Base-by-base conservation (phyloP, 179 eudicot genomes). In the Actinidia chinensis region DNA sequence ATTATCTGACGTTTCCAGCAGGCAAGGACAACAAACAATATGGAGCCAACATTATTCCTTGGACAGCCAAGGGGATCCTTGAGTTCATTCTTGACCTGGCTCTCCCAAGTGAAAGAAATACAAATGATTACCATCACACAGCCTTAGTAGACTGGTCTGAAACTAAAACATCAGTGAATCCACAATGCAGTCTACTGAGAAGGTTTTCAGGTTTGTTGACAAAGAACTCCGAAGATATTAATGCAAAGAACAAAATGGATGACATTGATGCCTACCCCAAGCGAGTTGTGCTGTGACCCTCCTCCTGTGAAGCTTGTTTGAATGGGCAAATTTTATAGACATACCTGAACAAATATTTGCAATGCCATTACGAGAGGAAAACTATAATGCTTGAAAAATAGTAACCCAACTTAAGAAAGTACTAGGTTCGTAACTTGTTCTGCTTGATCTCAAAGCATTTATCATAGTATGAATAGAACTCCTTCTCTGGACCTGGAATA, bases 301-400 rank as follows among this genome's bases (percentile, higher is more conserved):
- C 99, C 68, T 73, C 92, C 83, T 96, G 99, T 78, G 91, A 84
- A 84, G 99, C 96, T 88, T 95, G 90, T 81, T 92, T 96, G 77
- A 82, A 96, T 8, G 99, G 99, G 78, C 99, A 96, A 78, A 96
- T 85, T 84, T 94, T 96, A 86, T 96, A 96, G 60, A 88, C 87
- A 79, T 96, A 96, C 89, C 99, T 96, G 90, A 84, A 85, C 66
- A 55, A 74, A 54, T 68, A 50, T 55, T 67, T 63, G 64, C 79
- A 74, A 59, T 59, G 15, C 43, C 59, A 75, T 20, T 25, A 58
- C 33, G 43, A 23, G 44, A 75, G 66, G 61, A 70, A 63, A 69
- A 5, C 25, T 1, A 23, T 8, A 25, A 50, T 55, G 23, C 40
- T 15, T 9, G 15, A 40, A 68, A 28, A 40, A 7, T 11, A 43